These are phyloP conservation scores for Pseudognaphalium luteoalbum DNA, from an alignment of 129 eudicot genomes.

Conservation along the genomic window DNA sequence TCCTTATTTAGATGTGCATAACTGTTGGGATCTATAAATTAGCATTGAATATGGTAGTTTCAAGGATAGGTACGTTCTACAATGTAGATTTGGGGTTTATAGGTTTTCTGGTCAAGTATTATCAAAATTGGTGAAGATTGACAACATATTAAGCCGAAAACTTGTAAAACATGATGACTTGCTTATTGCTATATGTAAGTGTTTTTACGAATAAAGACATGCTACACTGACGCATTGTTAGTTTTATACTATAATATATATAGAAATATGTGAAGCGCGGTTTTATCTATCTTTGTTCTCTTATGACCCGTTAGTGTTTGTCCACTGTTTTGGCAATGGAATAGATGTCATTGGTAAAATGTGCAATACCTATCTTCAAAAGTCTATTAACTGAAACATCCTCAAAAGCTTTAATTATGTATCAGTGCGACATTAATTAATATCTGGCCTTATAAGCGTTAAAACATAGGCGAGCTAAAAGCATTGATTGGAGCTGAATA, in stretches of 20 bases:
- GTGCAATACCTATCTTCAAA: background rate
- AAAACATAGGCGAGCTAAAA: background rate
- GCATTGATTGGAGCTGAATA: background rate
- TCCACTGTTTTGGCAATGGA: background rate
- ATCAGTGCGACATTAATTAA: background rate
- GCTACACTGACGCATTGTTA: background rate
- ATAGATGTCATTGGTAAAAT: background rate
- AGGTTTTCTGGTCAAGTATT: background rate
- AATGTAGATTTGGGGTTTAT: background rate
- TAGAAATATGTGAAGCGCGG: background rate
- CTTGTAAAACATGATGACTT: background rate
- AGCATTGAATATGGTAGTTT: conserved; percentile 10
- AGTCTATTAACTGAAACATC: background rate
- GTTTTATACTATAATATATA: background rate
- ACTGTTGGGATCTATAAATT: conserved; percentile 1
- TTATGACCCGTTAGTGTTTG: background rate
- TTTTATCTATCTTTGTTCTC: background rate
- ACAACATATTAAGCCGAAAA: background rate
- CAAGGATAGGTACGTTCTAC: background rate
- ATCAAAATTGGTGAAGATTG: background rate
- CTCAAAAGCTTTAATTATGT: background rate
- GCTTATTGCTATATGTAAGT: background rate
- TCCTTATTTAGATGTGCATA: conserved; percentile 7
- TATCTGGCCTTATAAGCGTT: background rate
- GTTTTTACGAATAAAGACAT: background rate